Conservation (phyloP, 805 yeast genomes). For the Saccharomycopsis selenospora region DNA sequence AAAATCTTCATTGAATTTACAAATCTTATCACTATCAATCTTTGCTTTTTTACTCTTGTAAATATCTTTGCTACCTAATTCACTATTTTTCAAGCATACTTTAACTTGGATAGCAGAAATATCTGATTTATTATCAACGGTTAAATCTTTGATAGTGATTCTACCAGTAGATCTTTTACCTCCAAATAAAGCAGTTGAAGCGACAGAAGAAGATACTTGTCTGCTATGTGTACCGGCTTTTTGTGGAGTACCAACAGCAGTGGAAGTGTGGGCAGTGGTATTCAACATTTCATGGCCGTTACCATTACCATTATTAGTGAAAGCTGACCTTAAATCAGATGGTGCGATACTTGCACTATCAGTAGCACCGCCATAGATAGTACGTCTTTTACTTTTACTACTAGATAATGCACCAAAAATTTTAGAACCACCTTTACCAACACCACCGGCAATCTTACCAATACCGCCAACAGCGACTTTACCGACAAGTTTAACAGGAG, state of each 20-base stretch:
- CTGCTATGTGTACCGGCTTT: background rate
- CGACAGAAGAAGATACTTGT: slow-evolving; percentile 2
- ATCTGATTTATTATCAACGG: background rate
- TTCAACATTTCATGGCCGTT: background rate
- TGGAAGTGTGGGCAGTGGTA: background rate
- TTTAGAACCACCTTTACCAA: slow-evolving; percentile 39
- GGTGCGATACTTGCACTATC: slow-evolving; percentile 13
- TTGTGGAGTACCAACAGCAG: background rate
- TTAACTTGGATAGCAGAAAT: slow-evolving; percentile 33
- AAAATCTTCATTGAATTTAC: slow-evolving; percentile 55
- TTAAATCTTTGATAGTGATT: slow-evolving; percentile 18
- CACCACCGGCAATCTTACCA: slow-evolving; percentile 41
- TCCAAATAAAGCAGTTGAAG: slow-evolving; percentile 9
- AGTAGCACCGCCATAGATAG: too few relatives aligned
- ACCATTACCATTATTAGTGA: slow-evolving; percentile 5
- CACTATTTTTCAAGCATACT: slow-evolving; percentile 39
- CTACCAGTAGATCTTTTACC: slow-evolving; percentile 19
- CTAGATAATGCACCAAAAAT: slow-evolving; percentile 30
- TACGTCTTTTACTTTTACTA: slow-evolving; percentile 26
- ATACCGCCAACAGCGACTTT: slow-evolving; percentile 36
- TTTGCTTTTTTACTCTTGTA: slow-evolving; percentile 58
- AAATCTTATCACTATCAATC: slow-evolving; percentile 36
- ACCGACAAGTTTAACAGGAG: slow-evolving; percentile 35
- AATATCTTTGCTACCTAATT: slow-evolving; percentile 42
- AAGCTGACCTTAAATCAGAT: background rate